Evolutionary conservation across 2,329 filamentous ascomycete genomes (phyloP).

Genomic region (Botrytis pseudocinerea): DNA sequence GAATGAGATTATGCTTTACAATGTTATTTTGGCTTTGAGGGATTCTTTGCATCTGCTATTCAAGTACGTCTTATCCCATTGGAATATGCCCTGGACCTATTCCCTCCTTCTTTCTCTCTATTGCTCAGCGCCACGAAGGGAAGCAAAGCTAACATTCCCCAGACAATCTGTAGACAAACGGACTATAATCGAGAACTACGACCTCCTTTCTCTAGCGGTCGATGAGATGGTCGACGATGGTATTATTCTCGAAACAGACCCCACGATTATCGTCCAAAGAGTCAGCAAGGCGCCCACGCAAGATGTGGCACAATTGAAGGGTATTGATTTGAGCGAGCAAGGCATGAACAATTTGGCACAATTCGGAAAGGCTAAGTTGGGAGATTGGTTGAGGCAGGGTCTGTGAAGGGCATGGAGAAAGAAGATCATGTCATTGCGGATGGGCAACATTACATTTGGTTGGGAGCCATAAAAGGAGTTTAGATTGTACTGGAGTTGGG

Average conservation of each 20-base stretch:
- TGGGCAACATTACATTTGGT: slow-evolving; percentile 4
- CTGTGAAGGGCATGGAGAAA: slow-evolving; percentile 51
- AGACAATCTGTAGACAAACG: slow-evolving; percentile 97
- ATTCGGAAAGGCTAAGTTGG: slow-evolving; percentile 87
- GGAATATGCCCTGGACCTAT: neutral
- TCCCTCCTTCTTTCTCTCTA: slow-evolving; percentile 13
- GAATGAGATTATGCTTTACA: slow-evolving; percentile 96
- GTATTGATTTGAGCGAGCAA: slow-evolving; percentile 93
- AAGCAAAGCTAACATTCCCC: slow-evolving; percentile 8
- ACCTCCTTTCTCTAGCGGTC: slow-evolving; percentile 87
- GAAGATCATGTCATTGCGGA: slow-evolving; percentile 3
- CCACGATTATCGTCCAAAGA: slow-evolving; percentile 86
- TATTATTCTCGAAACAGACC: slow-evolving; percentile 96
- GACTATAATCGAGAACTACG: slow-evolving; percentile 98
- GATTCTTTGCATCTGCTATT: slow-evolving; percentile 89
- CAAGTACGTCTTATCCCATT: slow-evolving; percentile 61
- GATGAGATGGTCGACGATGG: slow-evolving; percentile 96
- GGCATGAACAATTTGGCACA: slow-evolving; percentile 92
- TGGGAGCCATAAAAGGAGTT: slow-evolving; percentile 21
- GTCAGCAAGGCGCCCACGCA: slow-evolving; percentile 90
- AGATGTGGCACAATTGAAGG: slow-evolving; percentile 84
- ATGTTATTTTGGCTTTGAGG: slow-evolving; percentile 85
- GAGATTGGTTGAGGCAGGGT: slow-evolving; percentile 86
- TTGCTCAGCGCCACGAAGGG: neutral
- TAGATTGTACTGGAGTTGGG: slow-evolving; percentile 22